Percentiles rank a stretch among this genome's conserved stretches.
phyloP scores from a whole-genome alignment of 2,329 filamentous ascomycete genomes.

The Monosporascus sp. region DNA sequence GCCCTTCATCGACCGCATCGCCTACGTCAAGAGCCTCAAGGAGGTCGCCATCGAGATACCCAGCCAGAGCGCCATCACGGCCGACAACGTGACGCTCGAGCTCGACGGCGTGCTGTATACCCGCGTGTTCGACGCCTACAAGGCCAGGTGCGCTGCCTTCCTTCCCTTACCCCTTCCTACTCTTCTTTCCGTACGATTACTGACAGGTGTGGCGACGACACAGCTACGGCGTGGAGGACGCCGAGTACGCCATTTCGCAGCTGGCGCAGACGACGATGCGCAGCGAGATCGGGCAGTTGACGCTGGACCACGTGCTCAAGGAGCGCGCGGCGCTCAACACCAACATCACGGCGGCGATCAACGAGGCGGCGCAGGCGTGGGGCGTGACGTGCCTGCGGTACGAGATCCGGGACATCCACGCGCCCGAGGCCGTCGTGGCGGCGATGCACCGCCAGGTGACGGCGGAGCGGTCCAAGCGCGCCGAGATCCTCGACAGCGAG shows the following conservation, averaged over 20 bases:
- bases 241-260: slow-evolving; percentile 97
- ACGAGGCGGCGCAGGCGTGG: slow-evolving; percentile 95
- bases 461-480: slow-evolving; percentile 92
- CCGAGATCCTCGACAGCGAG: slow-evolving; percentile 95
- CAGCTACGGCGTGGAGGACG: slow-evolving; percentile 96
- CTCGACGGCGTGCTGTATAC: slow-evolving; percentile 95
- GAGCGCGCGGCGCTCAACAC: slow-evolving; percentile 93
- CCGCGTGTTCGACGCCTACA: slow-evolving; percentile 94
- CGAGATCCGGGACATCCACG: slow-evolving; percentile 97
- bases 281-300: slow-evolving; percentile 93
- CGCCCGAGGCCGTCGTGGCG: slow-evolving; percentile 85
- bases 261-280: slow-evolving; percentile 99
- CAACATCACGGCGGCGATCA: slow-evolving; percentile 98
- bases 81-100: slow-evolving; percentile 96
- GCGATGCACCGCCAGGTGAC: slow-evolving; percentile 99
- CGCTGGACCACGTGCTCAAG: slow-evolving; percentile 95
- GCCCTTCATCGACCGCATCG: slow-evolving; percentile 90
- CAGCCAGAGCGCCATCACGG: slow-evolving; percentile 94
- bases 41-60: slow-evolving; percentile 95
- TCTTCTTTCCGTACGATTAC: not conserved
- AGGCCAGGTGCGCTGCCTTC: slow-evolving; percentile 67
- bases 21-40: slow-evolving; percentile 97
- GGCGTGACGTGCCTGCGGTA: slow-evolving; percentile 94
- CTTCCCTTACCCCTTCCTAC: not conserved
- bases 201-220: slow-evolving; percentile 2